Conservation (phyloP, 768 basidiomycete genomes). For the Lactarius vividus region DNA sequence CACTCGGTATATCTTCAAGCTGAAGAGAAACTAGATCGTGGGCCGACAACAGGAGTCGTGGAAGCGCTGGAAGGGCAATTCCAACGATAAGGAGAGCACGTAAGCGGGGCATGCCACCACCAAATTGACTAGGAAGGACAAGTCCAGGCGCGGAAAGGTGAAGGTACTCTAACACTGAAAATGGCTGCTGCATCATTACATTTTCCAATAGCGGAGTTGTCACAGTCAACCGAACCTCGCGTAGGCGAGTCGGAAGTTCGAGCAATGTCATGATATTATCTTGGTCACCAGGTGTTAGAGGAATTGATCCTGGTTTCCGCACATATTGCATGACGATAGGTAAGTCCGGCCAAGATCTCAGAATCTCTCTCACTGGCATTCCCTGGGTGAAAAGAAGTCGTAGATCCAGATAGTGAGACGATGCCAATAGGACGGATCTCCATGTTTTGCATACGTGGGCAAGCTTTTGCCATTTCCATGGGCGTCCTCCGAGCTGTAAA, state of each 20-base stretch:
- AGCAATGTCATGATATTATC: constrained; percentile 4
- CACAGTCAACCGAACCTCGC: background rate
- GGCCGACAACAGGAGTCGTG: background rate
- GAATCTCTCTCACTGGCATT: background rate
- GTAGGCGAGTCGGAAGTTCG: constrained; percentile 1
- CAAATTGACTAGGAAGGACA: background rate
- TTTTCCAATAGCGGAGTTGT: background rate
- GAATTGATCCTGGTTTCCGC: background rate
- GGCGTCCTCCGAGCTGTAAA: background rate
- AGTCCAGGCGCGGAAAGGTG: background rate
- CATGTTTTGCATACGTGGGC: constrained; percentile 8
- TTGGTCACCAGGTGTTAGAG: background rate
- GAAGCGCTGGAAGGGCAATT: background rate
- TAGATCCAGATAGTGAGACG: background rate
- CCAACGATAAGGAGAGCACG: background rate
- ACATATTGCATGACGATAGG: constrained; percentile 15
- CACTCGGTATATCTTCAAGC: constrained; percentile 3
- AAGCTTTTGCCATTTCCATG: constrained; percentile 12
- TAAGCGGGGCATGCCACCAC: background rate
- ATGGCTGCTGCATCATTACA: background rate
- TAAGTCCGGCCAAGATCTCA: constrained; percentile 7
- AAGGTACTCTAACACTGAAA: background rate
- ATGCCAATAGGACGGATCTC: background rate
- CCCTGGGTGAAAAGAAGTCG: constrained; percentile 9
- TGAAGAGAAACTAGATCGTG: background rate